phyloP scores from a whole-genome alignment of 768 basidiomycete genomes.

The Boletus subcaerulescens region DNA sequence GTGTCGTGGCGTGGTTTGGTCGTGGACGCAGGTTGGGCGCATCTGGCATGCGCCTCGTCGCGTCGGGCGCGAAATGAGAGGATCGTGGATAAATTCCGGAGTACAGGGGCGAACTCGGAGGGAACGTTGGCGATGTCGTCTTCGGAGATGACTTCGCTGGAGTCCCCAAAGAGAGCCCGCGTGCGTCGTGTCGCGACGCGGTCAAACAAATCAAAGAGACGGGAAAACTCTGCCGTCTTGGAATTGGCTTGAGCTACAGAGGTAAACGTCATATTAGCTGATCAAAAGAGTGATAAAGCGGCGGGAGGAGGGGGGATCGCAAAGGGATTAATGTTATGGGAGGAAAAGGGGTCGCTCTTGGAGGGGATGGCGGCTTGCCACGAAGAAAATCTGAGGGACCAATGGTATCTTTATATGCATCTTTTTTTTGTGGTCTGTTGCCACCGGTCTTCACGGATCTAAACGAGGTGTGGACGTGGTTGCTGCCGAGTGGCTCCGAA shows the following conservation, averaged over 20 bases:
- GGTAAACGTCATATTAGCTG: conserved; percentile 18
- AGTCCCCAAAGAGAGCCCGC: conserved; percentile 20
- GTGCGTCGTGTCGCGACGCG: conserved; percentile 46
- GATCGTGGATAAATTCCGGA: conserved; percentile 37
- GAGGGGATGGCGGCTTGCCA: conserved; percentile 4
- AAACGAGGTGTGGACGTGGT: conserved; percentile 8
- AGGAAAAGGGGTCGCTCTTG: not conserved
- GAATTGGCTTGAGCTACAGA: conserved; percentile 27
- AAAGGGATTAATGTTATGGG: not conserved
- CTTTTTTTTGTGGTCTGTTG: conserved; percentile 14
- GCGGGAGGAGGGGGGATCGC: not conserved
- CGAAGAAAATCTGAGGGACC: not conserved
- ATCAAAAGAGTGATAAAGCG: conserved; percentile 2
- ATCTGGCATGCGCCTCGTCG: conserved; percentile 17
- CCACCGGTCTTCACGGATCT: not conserved
- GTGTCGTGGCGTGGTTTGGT: conserved; percentile 24
- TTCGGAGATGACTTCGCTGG: conserved; percentile 21
- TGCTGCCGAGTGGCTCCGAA: conserved; percentile 22
- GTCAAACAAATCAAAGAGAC: conserved; percentile 53
- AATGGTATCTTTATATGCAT: conserved; percentile 17
- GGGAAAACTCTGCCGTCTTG: conserved; percentile 51
- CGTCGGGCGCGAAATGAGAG: conserved; percentile 34
- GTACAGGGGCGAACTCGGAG: conserved; percentile 28
- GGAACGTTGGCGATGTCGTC: conserved; percentile 33
- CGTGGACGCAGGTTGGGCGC: not conserved